Conservation (phyloP, 805 yeast genomes). For the Hanseniaspora taiwanica region DNA sequence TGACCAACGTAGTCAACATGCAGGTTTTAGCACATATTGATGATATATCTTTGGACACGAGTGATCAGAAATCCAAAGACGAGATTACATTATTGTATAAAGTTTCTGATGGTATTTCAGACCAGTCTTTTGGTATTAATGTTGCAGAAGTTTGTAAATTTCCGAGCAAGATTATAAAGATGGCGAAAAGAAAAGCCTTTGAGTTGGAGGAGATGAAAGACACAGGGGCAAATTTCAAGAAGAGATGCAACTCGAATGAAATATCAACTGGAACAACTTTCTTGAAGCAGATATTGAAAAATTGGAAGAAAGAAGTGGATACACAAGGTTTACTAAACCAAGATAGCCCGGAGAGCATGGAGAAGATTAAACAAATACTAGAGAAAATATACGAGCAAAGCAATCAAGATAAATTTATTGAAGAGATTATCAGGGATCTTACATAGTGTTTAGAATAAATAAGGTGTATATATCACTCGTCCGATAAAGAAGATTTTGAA, state of each 20-base stretch:
- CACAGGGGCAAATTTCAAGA: slow-evolving; percentile 32
- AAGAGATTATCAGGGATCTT: background rate
- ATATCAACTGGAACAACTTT: slow-evolving; percentile 34
- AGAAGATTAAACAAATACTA: slow-evolving; percentile 37
- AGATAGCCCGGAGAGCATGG: slow-evolving; percentile 37
- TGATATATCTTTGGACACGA: slow-evolving; percentile 20
- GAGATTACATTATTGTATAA: slow-evolving; percentile 83
- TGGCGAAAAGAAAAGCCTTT: slow-evolving; percentile 90
- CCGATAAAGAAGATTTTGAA: background rate
- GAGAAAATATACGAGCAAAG: slow-evolving; percentile 31
- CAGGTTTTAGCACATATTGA: slow-evolving; percentile 91
- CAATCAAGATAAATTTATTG: slow-evolving; percentile 10
- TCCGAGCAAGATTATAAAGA: slow-evolving; percentile 75
- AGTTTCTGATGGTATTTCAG: slow-evolving; percentile 94
- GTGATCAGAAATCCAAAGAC: slow-evolving; percentile 20
- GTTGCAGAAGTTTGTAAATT: slow-evolving; percentile 94
- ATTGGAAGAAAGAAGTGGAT: slow-evolving; percentile 39
- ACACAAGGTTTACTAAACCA: slow-evolving; percentile 35
- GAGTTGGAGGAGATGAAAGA: slow-evolving; percentile 60
- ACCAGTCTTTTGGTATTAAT: slow-evolving; percentile 93
- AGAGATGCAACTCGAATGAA: slow-evolving; percentile 37
- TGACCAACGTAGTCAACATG: slow-evolving; percentile 57
- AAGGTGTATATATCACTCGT: background rate
- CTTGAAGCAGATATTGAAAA: slow-evolving; percentile 34
- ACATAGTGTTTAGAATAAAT: background rate